Evolutionary conservation across 768 basidiomycete species (phyloP), one percentile per base, ranked within the genome.

Genomic region (Crepidotus variabilis): DNA sequence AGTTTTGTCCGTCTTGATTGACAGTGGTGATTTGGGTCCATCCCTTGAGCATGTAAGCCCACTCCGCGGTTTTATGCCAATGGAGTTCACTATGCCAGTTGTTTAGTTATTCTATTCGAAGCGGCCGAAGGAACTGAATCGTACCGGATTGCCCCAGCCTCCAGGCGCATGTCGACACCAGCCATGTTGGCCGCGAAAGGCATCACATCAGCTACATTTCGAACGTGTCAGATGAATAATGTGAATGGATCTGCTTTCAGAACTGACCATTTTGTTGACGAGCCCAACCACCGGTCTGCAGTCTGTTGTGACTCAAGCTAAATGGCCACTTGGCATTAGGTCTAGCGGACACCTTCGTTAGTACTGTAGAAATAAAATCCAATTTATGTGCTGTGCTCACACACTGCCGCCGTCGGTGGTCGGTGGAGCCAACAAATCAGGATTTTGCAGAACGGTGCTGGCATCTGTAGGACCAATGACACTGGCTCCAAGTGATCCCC

Each of bases 261-360:
- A 6, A 51, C 76, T 20, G 51, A 80, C 85, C 58, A 58, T 83
- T 87, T 65, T 86, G 79, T 63, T 84, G 76, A 47, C n/a, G n/a
- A n/a, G n/a, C n/a, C n/a, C n/a, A n/a, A n/a, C n/a, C n/a, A n/a
- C n/a, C n/a, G n/a, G n/a, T 73, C 52, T 79, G 77, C 6, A 87
- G 60, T 34, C 83, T 81, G 62, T 76, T 85, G 62, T 84, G 83
- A 57, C 84, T 85, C 20, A 84, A 65, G 48, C 78, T 72, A 63
- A 86, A 83, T 0, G 85, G 80, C 86, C 86, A 87, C 61, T 86
- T 87, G 58, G 75, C 75, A 59, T 85, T 86, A 9, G 57, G 50
- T 48, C 35, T 36, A 16, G 8, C 8, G 16, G 16, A 16, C 16
- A 8, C 35, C 9, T 36, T 16, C 35, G 16, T 8, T 36, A 8